Percentiles rank a stretch among this genome's conserved stretches.
Conservation (phyloP, 2,329 filamentous ascomycete genomes). For the Zelopaecilomyces penicillatus region DNA sequence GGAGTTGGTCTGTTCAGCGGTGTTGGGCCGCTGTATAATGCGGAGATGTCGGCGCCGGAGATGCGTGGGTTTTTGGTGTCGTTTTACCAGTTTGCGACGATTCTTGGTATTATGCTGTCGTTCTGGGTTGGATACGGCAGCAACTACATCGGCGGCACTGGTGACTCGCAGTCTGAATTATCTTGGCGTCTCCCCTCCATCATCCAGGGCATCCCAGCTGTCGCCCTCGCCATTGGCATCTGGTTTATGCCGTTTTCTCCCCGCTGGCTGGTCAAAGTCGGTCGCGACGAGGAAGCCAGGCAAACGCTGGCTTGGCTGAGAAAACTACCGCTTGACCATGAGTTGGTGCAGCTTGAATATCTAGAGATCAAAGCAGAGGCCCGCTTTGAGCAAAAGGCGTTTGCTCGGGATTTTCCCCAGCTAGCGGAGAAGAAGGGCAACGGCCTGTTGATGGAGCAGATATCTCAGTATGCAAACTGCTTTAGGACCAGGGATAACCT, state of each 20-base stretch:
- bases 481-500: constrained; percentile 44
- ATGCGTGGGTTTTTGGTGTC: constrained; percentile 58
- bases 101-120: constrained; percentile 45
- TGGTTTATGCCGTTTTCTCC: constrained; percentile 74
- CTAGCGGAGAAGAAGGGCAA: constrained; percentile 31
- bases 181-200: constrained; percentile 37
- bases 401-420: constrained; percentile 49
- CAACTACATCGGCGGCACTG: constrained; percentile 39
- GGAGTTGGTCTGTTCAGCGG: constrained; percentile 40
- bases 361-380: constrained; percentile 77
- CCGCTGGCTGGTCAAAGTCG: constrained; percentile 65
- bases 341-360: constrained; percentile 65
- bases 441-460: constrained; percentile 34
- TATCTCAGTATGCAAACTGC: constrained; percentile 42
- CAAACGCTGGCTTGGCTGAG: constrained; percentile 53
- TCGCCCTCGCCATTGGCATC: constrained; percentile 59
- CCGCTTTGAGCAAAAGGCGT: constrained; percentile 64
- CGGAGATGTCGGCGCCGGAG: constrained; percentile 51
- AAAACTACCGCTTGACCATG: constrained; percentile 50
- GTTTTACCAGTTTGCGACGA: constrained; percentile 56
- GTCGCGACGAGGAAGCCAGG: constrained; percentile 58
- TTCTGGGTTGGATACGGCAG: constrained; percentile 39
- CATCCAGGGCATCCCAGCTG: constrained; percentile 34
- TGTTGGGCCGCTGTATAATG: constrained; percentile 38
- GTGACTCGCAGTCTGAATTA: constrained; percentile 33